phyloP scores from a whole-genome alignment of 192 early-diverging fungal genomes.

The Backusella westeae region DNA sequence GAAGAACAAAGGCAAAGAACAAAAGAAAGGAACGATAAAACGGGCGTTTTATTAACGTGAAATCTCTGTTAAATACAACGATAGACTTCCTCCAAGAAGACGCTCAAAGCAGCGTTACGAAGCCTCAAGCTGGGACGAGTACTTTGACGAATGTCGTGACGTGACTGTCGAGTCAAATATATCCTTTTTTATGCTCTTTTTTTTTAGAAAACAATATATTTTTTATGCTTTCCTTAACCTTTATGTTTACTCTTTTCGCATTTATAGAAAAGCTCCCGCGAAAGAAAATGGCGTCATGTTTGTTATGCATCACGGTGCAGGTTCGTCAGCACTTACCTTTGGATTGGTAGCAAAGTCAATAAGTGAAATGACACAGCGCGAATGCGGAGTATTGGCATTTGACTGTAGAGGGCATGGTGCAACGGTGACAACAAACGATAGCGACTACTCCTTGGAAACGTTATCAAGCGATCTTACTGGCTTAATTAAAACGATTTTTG shows the following conservation, averaged over 20 bases:
- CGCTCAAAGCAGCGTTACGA: slow-evolving; percentile 18
- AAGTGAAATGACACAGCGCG: slow-evolving; percentile 30
- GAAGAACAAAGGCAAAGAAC: not conserved
- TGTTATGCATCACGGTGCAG: slow-evolving; percentile 84
- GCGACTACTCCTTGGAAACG: slow-evolving; percentile 55
- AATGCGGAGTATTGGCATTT: slow-evolving; percentile 52
- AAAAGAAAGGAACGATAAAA: not conserved
- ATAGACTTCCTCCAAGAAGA: slow-evolving; percentile 1
- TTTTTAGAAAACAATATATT: not conserved
- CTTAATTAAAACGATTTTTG: slow-evolving; percentile 43
- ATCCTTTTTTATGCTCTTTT: slow-evolving; percentile 31
- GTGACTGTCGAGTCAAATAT: slow-evolving; percentile 38
- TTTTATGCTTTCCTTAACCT: not conserved
- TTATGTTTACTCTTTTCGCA: slow-evolving; percentile 39
- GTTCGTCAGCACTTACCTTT: slow-evolving; percentile 65
- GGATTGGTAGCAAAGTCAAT: slow-evolving; percentile 60
- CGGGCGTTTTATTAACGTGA: not conserved
- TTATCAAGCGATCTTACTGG: slow-evolving; percentile 58
- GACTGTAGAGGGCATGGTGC: slow-evolving; percentile 77
- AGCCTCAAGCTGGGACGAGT: slow-evolving; percentile 50
- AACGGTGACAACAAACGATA: slow-evolving; percentile 43
- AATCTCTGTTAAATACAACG: not conserved
- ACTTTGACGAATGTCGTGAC: slow-evolving; percentile 50
- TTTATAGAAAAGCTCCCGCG: slow-evolving; percentile 35
- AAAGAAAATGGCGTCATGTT: slow-evolving; percentile 57